Percentiles rank a stretch among this genome's conserved stretches.
These are phyloP conservation scores for Fusarium lyarnte DNA, from an alignment of 2,329 filamentous ascomycete species.

Conservation along the genomic window DNA sequence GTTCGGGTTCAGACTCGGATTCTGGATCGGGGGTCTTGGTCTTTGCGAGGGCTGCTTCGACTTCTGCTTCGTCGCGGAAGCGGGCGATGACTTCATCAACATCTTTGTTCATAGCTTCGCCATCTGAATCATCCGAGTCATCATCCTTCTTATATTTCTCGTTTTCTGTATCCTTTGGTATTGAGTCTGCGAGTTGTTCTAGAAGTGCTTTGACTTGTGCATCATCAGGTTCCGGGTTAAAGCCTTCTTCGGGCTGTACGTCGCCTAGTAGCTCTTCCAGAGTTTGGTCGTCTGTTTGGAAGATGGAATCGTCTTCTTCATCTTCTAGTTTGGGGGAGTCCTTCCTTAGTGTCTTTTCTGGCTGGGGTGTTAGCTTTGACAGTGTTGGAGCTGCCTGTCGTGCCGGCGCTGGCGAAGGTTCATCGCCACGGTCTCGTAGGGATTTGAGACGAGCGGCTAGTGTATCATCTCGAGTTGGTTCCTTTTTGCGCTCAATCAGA, in stretches of 20 bases:
- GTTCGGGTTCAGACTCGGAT: constrained; percentile 11
- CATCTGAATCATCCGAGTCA: constrained; percentile 59
- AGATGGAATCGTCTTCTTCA: constrained; percentile 52
- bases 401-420: constrained; percentile 33
- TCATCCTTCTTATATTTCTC: not conserved
- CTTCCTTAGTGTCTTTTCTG: not conserved
- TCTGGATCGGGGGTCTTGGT: constrained; percentile 15
- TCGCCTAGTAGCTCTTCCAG: constrained; percentile 62
- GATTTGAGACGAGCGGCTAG: constrained; percentile 62
- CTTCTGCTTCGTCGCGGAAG: constrained; percentile 57
- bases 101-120: constrained; percentile 57
- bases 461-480: constrained; percentile 59
- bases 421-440: constrained; percentile 55
- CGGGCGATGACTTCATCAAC: constrained; percentile 57
- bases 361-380: not conserved
- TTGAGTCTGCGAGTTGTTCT: constrained; percentile 49
- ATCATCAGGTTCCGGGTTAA: constrained; percentile 39
- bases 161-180: constrained; percentile 42
- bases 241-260: constrained; percentile 49
- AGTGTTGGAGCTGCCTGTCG: not conserved
- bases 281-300: constrained; percentile 61
- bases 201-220: constrained; percentile 50
- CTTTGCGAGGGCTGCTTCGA: constrained; percentile 42
- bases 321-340: constrained; percentile 31
- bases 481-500: constrained; percentile 54